Base-by-base conservation (phyloP, 208 protist species). In the Trypanosoma vivax region DNA sequence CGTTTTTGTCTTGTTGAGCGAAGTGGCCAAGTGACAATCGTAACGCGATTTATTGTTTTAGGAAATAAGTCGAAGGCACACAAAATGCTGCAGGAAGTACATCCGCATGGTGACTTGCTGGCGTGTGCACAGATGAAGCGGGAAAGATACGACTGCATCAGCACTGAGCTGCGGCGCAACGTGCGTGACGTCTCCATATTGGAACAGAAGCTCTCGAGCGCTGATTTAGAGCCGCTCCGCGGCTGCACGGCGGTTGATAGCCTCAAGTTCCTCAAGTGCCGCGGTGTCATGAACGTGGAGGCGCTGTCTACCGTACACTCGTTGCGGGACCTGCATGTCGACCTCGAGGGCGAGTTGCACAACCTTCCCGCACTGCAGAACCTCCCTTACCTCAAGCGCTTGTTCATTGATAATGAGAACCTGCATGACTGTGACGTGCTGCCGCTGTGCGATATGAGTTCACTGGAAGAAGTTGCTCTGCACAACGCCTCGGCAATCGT, bases 391-490 rank as follows among this genome's bases (percentile, higher is more conserved):
- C n/a, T 51, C 11, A 51, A 19, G 16, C 33, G 29, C 6, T 10
- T 51, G 13, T 31, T 16, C 11, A 25, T 51, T 11, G 38, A 18
- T 9, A 51, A 37, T 28, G 7, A 31, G 21, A 23, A 10, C 13
- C n/a, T 51, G 13, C 11, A 24, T 16, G 28, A 51, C 29, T 19
- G 29, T 9, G 47, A 51, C 23, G 28, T 51, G 47, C 29, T 5
- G 11, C 27, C 47, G 5, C 21, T 51, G 6, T 24, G 24, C 5
- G 5, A 31, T 30, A 37, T 51, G 6, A 4, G 23, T 10, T 39
- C 47, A 5, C 47, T 51, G 47, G 47, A 51, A 18, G 47, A 51
- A 31, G 14, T 43, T 19, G 23, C 6, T 6, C n/a, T 43, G 9
- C n/a, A 19, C 23, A 19, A 43, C 39, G n/a, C 39, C 39, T 6